Evolutionary conservation across 2,329 filamentous ascomycete species (phyloP).

Genomic region (Exophiala xenobiotica): DNA sequence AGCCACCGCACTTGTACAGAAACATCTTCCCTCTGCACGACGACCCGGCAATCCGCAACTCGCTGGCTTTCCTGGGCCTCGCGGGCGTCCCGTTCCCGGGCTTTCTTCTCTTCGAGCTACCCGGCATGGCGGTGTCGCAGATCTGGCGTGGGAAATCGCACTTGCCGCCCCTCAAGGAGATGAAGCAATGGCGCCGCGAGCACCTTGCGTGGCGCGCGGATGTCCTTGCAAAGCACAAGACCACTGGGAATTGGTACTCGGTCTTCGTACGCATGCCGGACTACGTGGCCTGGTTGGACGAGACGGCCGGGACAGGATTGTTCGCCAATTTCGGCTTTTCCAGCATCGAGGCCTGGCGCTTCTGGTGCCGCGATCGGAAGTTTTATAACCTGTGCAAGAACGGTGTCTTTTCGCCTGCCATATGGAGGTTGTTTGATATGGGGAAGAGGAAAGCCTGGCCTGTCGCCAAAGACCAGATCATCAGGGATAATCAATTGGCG

Average conservation of each 20-base stretch:
- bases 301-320: constrained; percentile 45
- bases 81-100: constrained; percentile 39
- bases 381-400: constrained; percentile 42
- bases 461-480: constrained; percentile 36
- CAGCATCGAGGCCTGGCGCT: constrained; percentile 41
- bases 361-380: constrained; percentile 43
- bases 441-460: constrained; percentile 44
- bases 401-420: constrained; percentile 44
- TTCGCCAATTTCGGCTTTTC: constrained; percentile 43
- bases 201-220: constrained; percentile 35
- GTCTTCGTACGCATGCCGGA: constrained; percentile 35
- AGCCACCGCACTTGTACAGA: constrained; percentile 41
- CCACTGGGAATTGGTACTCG: constrained; percentile 21
- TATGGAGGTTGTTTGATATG: constrained; percentile 45
- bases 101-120: constrained; percentile 45
- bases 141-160: constrained; percentile 43
- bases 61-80: constrained; percentile 46
- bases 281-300: constrained; percentile 44
- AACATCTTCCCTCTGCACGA: constrained; percentile 44
- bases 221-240: neutral
- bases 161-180: constrained; percentile 40
- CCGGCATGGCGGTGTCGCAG: constrained; percentile 47
- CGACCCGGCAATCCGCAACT: constrained; percentile 40
- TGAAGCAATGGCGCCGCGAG: constrained; percentile 39
- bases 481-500: constrained; percentile 13